These are phyloP conservation scores for Lignosus rhinocerotis DNA, from an alignment of 1,284 basidiomycete genomes.

Conservation along the genomic window DNA sequence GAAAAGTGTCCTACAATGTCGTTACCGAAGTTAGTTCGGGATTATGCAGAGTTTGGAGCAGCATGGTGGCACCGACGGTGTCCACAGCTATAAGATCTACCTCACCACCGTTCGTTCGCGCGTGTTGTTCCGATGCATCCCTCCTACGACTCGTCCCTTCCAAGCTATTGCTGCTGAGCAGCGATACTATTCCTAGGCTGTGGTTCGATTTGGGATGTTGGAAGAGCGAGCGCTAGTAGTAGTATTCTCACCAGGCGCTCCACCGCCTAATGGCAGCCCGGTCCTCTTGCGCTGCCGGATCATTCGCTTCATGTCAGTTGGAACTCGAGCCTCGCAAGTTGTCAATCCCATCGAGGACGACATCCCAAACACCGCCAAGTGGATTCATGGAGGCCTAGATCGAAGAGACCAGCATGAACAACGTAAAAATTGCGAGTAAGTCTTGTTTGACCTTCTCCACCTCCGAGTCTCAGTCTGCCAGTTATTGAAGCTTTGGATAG, in stretches of 20 bases:
- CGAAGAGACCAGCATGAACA: too few species aligned
- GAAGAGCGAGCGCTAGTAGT: too few species aligned
- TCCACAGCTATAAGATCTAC: constrained; percentile 1
- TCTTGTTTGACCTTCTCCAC: neutral
- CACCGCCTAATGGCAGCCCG: too few species aligned
- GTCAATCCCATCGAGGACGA: too few species aligned
- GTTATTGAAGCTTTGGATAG: neutral
- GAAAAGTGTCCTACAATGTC: neutral
- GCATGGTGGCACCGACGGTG: neutral
- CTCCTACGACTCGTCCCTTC: neutral
- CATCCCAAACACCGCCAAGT: too few species aligned
- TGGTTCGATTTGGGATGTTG: too few species aligned
- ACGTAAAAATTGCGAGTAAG: neutral
- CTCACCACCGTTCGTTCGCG: neutral
- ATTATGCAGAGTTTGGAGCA: constrained; percentile 4
- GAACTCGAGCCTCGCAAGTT: too few species aligned
- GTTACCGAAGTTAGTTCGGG: constrained; percentile 11
- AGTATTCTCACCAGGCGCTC: too few species aligned
- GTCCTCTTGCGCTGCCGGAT: too few species aligned
- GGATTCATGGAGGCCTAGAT: too few species aligned
- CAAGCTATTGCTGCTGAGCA: neutral
- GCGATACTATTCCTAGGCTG: too few species aligned
- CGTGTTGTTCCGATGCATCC: neutral
- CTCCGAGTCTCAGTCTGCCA: neutral
- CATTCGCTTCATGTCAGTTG: too few species aligned